phyloP scores from a whole-genome alignment of 768 basidiomycete species.

The Leccinum longicurvipes region DNA sequence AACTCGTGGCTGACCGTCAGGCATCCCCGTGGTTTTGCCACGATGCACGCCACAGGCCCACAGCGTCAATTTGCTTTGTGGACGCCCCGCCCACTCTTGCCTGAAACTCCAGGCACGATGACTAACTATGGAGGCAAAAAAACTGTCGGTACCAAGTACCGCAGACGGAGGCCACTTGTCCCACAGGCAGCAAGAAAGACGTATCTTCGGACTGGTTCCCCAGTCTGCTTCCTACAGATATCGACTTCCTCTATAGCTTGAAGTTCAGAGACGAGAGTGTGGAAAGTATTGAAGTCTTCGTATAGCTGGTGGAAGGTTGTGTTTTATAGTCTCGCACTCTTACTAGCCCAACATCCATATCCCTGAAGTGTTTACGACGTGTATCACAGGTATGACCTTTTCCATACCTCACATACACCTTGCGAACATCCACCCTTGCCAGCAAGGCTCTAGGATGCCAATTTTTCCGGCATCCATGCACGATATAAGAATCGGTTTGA shows the following conservation, averaged over 20 bases:
- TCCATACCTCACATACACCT: slow-evolving; percentile 20
- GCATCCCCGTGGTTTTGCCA: background rate
- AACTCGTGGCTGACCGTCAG: slow-evolving; percentile 1
- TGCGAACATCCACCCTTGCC: slow-evolving; percentile 21
- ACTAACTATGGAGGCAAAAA: background rate
- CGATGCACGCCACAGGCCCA: slow-evolving; percentile 4
- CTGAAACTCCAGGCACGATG: background rate
- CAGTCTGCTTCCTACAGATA: background rate
- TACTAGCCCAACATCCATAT: slow-evolving; percentile 6
- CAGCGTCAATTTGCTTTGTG: background rate
- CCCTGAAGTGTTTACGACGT: slow-evolving; percentile 10
- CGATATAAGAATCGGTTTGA: slow-evolving; percentile 21
- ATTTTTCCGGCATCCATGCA: slow-evolving; percentile 24
- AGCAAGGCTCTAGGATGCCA: slow-evolving; percentile 6
- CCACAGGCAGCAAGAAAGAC: background rate
- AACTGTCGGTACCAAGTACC: background rate
- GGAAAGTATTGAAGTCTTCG: slow-evolving; percentile 14
- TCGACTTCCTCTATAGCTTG: background rate
- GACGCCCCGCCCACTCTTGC: background rate
- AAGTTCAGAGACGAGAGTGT: slow-evolving; percentile 6
- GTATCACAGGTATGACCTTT: slow-evolving; percentile 16
- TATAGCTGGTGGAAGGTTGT: slow-evolving; percentile 9
- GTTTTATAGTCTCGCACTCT: slow-evolving; percentile 11
- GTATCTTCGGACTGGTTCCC: background rate
- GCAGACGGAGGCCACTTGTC: background rate